Conservation (phyloP, 495 filamentous ascomycete genomes). For the Penicillium nucicola region DNA sequence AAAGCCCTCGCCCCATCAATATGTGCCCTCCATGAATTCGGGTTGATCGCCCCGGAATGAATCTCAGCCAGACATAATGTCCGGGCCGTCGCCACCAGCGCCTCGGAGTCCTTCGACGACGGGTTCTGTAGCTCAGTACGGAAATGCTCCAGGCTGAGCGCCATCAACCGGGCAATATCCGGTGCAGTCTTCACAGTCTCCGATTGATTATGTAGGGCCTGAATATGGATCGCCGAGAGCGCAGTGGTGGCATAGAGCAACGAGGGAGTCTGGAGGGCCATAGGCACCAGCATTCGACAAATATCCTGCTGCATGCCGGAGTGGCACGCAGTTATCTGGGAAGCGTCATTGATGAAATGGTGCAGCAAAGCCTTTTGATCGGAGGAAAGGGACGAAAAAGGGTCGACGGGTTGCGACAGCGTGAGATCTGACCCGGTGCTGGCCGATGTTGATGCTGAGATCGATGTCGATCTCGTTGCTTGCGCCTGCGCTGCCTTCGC, state of each 20-base stretch:
- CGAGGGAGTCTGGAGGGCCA: slow-evolving; percentile 45
- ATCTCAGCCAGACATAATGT: slow-evolving; percentile 49
- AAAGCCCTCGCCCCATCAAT: slow-evolving; percentile 43
- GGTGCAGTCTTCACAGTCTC: slow-evolving; percentile 42
- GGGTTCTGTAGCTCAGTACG: slow-evolving; percentile 42
- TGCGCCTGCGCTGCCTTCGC: slow-evolving; percentile 4
- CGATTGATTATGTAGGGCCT: slow-evolving; percentile 42
- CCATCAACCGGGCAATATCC: slow-evolving; percentile 45
- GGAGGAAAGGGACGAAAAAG: slow-evolving; percentile 38
- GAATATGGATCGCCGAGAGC: slow-evolving; percentile 45
- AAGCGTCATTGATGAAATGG: slow-evolving; percentile 47
- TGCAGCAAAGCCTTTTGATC: slow-evolving; percentile 41
- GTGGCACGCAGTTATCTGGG: slow-evolving; percentile 44
- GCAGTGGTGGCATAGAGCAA: slow-evolving; percentile 46
- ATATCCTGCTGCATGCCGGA: slow-evolving; percentile 46
- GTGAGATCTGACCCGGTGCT: slow-evolving; percentile 21
- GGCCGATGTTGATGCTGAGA: slow-evolving; percentile 1
- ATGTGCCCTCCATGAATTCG: slow-evolving; percentile 47
- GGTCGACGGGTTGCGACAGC: slow-evolving; percentile 35
- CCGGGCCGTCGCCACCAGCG: slow-evolving; percentile 44
- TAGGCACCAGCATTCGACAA: slow-evolving; percentile 45
- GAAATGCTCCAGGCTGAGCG: slow-evolving; percentile 44
- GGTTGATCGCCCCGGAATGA: slow-evolving; percentile 45
- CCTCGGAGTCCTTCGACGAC: slow-evolving; percentile 34
- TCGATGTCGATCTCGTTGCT: slow-evolving; percentile 1